Percentiles rank a stretch among this genome's conserved stretches.
Conservation (phyloP, 306 rosid genomes). For the Canavalia gladiata region DNA sequence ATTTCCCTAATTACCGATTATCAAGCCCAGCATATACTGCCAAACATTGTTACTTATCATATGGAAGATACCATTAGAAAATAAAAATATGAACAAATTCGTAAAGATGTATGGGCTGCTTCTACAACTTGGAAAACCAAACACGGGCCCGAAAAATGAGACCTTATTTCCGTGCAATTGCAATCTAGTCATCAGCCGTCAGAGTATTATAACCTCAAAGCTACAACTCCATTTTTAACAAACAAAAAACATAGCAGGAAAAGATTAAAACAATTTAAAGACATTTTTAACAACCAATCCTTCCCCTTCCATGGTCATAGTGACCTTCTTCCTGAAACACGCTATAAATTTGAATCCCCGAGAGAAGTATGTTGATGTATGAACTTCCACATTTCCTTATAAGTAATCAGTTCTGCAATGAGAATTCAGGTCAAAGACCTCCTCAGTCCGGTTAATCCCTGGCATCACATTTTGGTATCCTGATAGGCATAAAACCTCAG, state of each 20-base stretch:
- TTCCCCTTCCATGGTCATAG: conserved; percentile 52
- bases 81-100: conserved; percentile 29
- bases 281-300: conserved; percentile 47
- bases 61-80: conserved; percentile 25
- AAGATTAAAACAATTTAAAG: conserved; percentile 43
- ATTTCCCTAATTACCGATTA: not conserved
- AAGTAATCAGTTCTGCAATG: conserved; percentile 46
- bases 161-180: conserved; percentile 51
- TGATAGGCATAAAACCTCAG: conserved; percentile 42
- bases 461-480: conserved; percentile 33
- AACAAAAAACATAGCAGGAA: conserved; percentile 48
- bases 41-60: conserved; percentile 34
- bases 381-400: conserved; percentile 54
- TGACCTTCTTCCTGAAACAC: conserved; percentile 53
- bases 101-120: conserved; percentile 32
- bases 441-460: conserved; percentile 29
- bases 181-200: conserved; percentile 48
- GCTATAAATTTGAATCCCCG: conserved; percentile 46
- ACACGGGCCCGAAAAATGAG: conserved; percentile 48
- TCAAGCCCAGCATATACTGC: not conserved
- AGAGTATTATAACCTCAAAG: conserved; percentile 44
- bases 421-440: conserved; percentile 38
- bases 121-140: conserved; percentile 42
- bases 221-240: conserved; percentile 42
- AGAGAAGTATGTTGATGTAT: conserved; percentile 25